These are phyloP conservation scores for Trichoderma breve DNA, from an alignment of 2,329 filamentous ascomycete genomes.

Conservation along the genomic window DNA sequence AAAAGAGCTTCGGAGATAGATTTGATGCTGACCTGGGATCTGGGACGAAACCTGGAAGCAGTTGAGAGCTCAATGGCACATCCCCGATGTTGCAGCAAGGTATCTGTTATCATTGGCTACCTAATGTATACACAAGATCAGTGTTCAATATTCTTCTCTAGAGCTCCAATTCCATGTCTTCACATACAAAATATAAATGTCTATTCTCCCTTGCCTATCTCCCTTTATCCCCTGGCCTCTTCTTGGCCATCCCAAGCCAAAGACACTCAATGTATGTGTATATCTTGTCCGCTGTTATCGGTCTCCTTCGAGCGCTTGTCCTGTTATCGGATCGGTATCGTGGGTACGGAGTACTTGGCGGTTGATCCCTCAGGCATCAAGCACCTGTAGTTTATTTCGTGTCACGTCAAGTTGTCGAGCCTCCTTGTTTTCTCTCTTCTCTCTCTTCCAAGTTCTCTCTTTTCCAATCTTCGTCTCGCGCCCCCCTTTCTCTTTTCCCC, in stretches of 20 bases:
- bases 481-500: background rate
- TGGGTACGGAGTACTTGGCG: background rate
- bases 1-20: background rate
- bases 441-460: background rate
- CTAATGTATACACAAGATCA: background rate
- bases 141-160: background rate
- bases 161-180: background rate
- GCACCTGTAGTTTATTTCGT: background rate
- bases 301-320: background rate
- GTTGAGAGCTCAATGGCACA: background rate
- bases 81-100: background rate
- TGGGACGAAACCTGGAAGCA: background rate
- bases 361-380: background rate
- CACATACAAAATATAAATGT: background rate
- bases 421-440: conserved; percentile 8
- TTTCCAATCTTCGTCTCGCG: background rate
- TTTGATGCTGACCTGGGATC: background rate
- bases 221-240: background rate
- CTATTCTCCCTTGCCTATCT: background rate
- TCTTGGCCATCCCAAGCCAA: background rate
- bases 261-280: background rate
- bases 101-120: background rate
- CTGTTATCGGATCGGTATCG: background rate
- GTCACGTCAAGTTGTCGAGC: background rate
- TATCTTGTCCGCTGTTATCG: background rate